These are phyloP conservation scores for Solanum medicagineum DNA, from an alignment of 257 asterid genomes.

Conservation along the genomic window DNA sequence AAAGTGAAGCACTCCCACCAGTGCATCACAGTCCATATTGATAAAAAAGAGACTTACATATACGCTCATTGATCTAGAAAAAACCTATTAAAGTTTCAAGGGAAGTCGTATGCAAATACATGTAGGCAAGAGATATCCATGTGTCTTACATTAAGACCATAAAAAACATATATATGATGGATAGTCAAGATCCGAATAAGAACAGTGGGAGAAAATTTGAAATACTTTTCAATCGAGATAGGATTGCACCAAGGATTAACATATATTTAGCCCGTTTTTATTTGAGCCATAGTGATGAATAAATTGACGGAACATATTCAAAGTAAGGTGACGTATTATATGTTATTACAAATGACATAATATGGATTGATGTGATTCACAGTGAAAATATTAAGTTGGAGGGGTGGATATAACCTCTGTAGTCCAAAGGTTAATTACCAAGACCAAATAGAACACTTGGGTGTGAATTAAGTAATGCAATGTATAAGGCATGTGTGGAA, in stretches of 20 bases:
- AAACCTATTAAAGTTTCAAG: neutral
- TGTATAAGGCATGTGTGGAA: neutral
- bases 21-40: no score
- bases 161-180: no score
- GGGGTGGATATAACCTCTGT: no score
- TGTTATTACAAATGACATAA: neutral
- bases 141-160: no score
- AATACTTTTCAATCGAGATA: neutral
- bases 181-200: no score
- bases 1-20: no score
- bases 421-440: no score
- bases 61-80: neutral
- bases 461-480: neutral
- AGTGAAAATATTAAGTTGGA: no score
- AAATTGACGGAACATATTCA: neutral
- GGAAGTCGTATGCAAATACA: neutral
- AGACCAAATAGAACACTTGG: neutral
- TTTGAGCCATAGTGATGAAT: neutral
- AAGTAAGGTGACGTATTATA: neutral
- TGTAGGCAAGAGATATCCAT: no score
- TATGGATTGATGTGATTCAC: neutral
- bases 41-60: neutral
- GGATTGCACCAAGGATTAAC: neutral
- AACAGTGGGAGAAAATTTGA: neutral
- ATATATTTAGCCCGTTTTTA: neutral